Percentiles rank a stretch among this genome's conserved stretches.
These are phyloP conservation scores for Colletotrichum navitas DNA, from an alignment of 2,329 filamentous ascomycete genomes.

Conservation along the genomic window DNA sequence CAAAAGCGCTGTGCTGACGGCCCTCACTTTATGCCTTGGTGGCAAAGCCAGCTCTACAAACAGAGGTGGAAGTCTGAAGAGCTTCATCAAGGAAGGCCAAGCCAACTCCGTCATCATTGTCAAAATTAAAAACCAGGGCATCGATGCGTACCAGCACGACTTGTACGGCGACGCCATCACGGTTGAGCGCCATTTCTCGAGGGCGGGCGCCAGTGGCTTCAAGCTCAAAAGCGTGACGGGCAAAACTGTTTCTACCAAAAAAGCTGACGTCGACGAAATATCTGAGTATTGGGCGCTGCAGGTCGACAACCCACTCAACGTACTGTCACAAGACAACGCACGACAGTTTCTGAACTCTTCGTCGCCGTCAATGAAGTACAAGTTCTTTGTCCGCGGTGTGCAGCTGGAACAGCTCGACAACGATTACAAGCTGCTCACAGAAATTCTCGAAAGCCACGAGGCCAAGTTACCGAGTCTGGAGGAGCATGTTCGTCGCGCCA, in stretches of 20 bases:
- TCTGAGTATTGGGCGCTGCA: slow-evolving; percentile 93
- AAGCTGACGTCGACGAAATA: slow-evolving; percentile 89
- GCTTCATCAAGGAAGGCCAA: slow-evolving; percentile 88
- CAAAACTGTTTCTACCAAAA: slow-evolving; percentile 83
- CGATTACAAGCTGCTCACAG: slow-evolving; percentile 87
- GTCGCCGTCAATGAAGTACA: slow-evolving; percentile 88
- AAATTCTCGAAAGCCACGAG: slow-evolving; percentile 80
- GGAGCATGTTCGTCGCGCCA: slow-evolving; percentile 73
- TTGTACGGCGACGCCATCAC: slow-evolving; percentile 87
- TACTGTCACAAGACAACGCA: slow-evolving; percentile 94
- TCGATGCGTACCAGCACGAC: slow-evolving; percentile 85
- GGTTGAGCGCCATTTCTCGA: slow-evolving; percentile 90
- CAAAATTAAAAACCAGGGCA: slow-evolving; percentile 90
- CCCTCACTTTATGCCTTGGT: slow-evolving; percentile 92
- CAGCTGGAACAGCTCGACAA: slow-evolving; percentile 92
- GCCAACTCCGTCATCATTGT: slow-evolving; percentile 83
- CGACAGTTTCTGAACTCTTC: slow-evolving; percentile 92
- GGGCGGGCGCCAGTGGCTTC: slow-evolving; percentile 81
- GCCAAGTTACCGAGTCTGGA: slow-evolving; percentile 71
- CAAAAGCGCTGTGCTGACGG: slow-evolving; percentile 95
- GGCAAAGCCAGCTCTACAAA: slow-evolving; percentile 95
- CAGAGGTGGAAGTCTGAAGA: slow-evolving; percentile 88
- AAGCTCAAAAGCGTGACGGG: slow-evolving; percentile 83
- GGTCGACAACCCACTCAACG: slow-evolving; percentile 96
- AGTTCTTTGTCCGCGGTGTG: slow-evolving; percentile 94